These are phyloP conservation scores for Trichoderma polysporum DNA, from an alignment of 2,329 filamentous ascomycete species.

Conservation along the genomic window DNA sequence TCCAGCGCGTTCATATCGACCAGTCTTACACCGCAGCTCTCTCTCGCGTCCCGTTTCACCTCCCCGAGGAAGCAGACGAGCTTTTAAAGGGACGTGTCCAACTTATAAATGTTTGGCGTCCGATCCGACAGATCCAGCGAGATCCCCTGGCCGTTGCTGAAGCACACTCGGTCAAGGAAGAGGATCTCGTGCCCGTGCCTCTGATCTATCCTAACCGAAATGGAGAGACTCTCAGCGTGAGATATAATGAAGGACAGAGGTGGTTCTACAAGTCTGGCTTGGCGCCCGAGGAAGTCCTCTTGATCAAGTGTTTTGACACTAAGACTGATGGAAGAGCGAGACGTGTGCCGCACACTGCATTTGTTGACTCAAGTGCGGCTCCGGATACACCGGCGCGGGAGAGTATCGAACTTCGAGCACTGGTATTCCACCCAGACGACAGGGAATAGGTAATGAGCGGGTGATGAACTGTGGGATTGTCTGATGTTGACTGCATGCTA, in stretches of 20 bases:
- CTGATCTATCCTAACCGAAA: slow-evolving; percentile 52
- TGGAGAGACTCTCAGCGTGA: slow-evolving; percentile 51
- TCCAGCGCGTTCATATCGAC: slow-evolving; percentile 55
- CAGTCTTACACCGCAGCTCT: slow-evolving; percentile 51
- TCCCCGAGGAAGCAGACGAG: slow-evolving; percentile 45
- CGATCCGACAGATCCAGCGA: slow-evolving; percentile 50
- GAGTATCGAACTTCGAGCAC: slow-evolving; percentile 57
- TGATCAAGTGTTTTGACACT: slow-evolving; percentile 64
- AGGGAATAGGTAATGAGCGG: slow-evolving; percentile 27
- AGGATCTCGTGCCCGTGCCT: slow-evolving; percentile 48
- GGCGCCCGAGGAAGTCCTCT: slow-evolving; percentile 51
- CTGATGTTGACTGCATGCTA: not conserved
- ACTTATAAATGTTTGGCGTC: slow-evolving; percentile 56
- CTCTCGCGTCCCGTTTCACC: slow-evolving; percentile 39
- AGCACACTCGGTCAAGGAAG: slow-evolving; percentile 48
- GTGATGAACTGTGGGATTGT: not conserved
- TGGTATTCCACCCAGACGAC: slow-evolving; percentile 52
- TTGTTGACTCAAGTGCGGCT: slow-evolving; percentile 44
- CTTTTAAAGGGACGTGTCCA: slow-evolving; percentile 48
- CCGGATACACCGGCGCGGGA: slow-evolving; percentile 51
- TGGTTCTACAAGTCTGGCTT: slow-evolving; percentile 56
- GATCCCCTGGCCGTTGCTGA: slow-evolving; percentile 57
- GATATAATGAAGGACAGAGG: slow-evolving; percentile 42
- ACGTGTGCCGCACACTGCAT: slow-evolving; percentile 56
- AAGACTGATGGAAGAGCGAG: slow-evolving; percentile 54